A percentile compares a stretch with the other conserved stretches of the same genome.
Conservation (phyloP, 129 eudicot genomes). For the Heracleum sosnowskyi region DNA sequence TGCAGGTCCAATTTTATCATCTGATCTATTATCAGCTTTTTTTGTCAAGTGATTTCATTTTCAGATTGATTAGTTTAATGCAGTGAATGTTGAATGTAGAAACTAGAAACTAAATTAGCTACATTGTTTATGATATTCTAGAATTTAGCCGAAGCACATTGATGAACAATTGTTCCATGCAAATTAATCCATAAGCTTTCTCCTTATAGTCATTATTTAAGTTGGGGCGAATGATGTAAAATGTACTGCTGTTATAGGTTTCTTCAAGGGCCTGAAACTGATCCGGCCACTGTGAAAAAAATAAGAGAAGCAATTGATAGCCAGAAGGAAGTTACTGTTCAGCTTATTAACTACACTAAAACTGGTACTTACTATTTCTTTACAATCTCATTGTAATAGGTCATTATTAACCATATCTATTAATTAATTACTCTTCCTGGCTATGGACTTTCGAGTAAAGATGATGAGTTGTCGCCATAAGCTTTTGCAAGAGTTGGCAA, state of each 20-base stretch:
- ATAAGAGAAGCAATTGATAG: slow-evolving; percentile 83
- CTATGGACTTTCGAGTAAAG: background rate
- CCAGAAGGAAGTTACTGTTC: slow-evolving; percentile 90
- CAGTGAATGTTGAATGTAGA: background rate
- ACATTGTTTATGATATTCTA: background rate
- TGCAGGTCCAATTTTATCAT: slow-evolving; percentile 48
- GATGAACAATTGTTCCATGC: background rate
- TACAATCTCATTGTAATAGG: background rate
- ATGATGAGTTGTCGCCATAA: no score
- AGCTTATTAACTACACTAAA: slow-evolving; percentile 94
- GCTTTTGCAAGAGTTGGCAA: no score
- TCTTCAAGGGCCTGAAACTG: slow-evolving; percentile 99
- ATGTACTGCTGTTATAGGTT: slow-evolving; percentile 37
- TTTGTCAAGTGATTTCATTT: no score
- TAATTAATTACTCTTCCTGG: background rate
- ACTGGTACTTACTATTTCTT: slow-evolving; percentile 42
- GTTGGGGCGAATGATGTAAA: background rate
- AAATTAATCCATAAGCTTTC: background rate
- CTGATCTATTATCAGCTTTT: no score
- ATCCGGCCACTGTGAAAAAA: slow-evolving; percentile 81
- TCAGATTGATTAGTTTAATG: background rate
- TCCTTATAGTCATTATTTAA: background rate
- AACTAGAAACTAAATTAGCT: no score
- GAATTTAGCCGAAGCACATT: background rate
- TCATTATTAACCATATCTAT: background rate